Evolutionary conservation across 176 grass and related monocot species (phyloP), one percentile per base, ranked within the genome.

Genomic region (Zoysia japonica): DNA sequence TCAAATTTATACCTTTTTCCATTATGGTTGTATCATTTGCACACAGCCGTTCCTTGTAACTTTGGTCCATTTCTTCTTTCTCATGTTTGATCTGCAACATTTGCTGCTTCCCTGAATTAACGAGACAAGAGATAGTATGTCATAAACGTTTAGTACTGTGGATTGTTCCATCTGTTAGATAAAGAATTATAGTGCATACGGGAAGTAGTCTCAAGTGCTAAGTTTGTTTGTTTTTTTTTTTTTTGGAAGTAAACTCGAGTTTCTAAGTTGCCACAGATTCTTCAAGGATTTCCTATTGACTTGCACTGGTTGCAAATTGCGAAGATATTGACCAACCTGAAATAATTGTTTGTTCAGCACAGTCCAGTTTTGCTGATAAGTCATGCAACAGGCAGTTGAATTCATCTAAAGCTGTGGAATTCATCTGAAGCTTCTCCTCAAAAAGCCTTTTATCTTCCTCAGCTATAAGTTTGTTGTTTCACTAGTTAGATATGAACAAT

Each of bases 41-140:
- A 83, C 61, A 81, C 16, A 88, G 56, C 49, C 84, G 71, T 52
- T 90, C 74, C 61, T 71, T 90, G 74, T 92, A 84, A 80, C 82
- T 70, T 64, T 43, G 87, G 67, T 94, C 85, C 74, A 90, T 86
- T 83, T 94, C 83, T 81, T 97, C 87, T 83, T 94, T 97, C 75
- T 87, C 87, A 55, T 82, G 86, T 87, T 84, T 86, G 75, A 96
- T 79, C 56, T 67, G 72, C 84, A 89, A 70, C n/a, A 90, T 82
- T 73, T 84, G 83, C 84, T 94, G 87, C 64, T 89, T 81, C 39
- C 87, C 95, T 94, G 78, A 67, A 62, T 67, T 47, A 85, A 82
- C 60, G 45, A 55, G 49, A 78, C 62, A 81, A n/a, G 45, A 46
- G 38, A 79, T 13, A 56, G 7, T n/a, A 47, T 43, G 74, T 80